Evolutionary conservation across 1,284 basidiomycete species (phyloP), one percentile per base, ranked within the genome.

Genomic region (Ceratobasidium theobromae): DNA sequence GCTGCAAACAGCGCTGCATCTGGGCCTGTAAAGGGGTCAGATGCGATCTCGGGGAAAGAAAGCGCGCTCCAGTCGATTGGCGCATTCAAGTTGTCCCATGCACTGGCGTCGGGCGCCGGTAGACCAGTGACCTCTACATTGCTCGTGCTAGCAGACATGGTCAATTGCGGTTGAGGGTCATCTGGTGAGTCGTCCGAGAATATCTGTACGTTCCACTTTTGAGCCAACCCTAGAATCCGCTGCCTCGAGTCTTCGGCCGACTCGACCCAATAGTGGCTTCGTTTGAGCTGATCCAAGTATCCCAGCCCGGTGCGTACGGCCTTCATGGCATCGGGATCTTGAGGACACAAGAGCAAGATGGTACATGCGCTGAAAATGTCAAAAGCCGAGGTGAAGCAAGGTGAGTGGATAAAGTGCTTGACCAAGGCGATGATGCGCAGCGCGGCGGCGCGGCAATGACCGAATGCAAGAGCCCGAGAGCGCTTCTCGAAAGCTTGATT

Each of bases 321-420:
- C n/a, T 62, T 49, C 46, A 62, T 62, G 6, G 58, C 33, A 18
- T 40, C 58, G 32, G 30, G 33, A 35, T 62, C 46, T 14, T 51
- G n/a, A 4, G 58, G 46, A 51, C 45, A 62, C 4, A 62, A 33
- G 16, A 62, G 25, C 21, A 62, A 25, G 35, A 62, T 41, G 8
- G 58, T 62, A 27, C 58, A 62, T 3, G 46, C 58, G 18, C 46
- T 27, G 58, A 62, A 62, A 40, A 62, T 62, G 18, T 51, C 58
- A 33, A 51, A 48, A 5, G 58, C 58, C 2, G 58, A 38, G 21
- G 46, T 62, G 23, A 51, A 51, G 14, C 58, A 62, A 11, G 58
- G 58, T 18, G 58, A 49, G 16, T 49, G 58, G 18, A 62, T 51
- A 18, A 51, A 28, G 33, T 62, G 21, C 41, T 51, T 46, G 23